Evolutionary conservation across 108 stramenopile genomes (phyloP).

Genomic region (Poteriospumella lacustris): DNA sequence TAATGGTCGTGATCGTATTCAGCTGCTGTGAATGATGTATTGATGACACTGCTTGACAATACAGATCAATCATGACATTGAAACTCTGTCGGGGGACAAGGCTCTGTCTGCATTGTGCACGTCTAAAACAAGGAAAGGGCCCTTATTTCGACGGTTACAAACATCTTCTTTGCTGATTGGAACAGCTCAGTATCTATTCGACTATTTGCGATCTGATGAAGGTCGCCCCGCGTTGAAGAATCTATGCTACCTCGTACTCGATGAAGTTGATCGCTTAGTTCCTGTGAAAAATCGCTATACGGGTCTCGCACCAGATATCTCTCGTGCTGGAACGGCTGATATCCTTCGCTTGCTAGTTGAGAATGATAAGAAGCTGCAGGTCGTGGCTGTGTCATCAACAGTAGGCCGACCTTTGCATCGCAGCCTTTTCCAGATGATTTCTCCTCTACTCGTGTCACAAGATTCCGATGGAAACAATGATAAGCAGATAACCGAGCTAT

Average conservation of each 20-base stretch:
- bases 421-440: too few species aligned
- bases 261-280: conserved; percentile 44
- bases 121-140: background rate
- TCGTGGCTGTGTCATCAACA: conserved; percentile 83
- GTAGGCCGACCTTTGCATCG: conserved; percentile 81
- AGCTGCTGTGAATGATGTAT: background rate
- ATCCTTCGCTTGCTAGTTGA: background rate
- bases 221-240: background rate
- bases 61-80: background rate
- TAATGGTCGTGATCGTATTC: background rate
- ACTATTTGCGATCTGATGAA: conserved; percentile 10
- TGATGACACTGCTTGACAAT: background rate
- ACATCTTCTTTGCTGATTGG: conserved; percentile 26
- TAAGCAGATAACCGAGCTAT: too few species aligned
- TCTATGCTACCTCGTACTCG: conserved; percentile 39
- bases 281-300: background rate
- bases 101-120: background rate
- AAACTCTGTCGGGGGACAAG: background rate
- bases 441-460: too few species aligned
- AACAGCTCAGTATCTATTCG: conserved; percentile 33
- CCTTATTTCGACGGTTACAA: background rate
- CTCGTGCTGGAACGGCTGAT: too few species aligned
- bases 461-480: too few species aligned
- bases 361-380: conserved; percentile 56
- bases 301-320: background rate